Evolutionary conservation across 2,329 filamentous ascomycete species (phyloP).

Genomic region (Arthrobotrys sinensis): DNA sequence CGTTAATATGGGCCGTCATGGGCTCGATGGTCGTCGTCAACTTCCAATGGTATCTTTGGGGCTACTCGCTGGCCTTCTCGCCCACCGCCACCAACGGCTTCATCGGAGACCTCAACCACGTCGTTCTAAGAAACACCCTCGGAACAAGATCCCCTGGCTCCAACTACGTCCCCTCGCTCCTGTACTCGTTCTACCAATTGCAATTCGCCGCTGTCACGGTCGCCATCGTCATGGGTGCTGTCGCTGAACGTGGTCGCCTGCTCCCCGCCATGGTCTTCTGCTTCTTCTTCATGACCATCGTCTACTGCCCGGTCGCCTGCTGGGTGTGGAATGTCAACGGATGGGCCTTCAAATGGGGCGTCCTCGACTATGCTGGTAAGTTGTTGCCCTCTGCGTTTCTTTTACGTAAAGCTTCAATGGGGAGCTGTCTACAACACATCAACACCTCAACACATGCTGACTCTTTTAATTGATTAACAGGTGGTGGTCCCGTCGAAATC

Average conservation of each 20-base stretch:
- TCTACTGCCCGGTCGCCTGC: conserved; percentile 96
- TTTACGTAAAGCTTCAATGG: conserved; percentile 50
- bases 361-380: conserved; percentile 87
- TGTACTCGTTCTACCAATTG: conserved; percentile 98
- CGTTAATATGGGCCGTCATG: conserved; percentile 98
- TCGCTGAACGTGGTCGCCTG: conserved; percentile 93
- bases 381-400: conserved; percentile 53
- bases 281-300: conserved; percentile 96
- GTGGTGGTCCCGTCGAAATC: conserved; percentile 97
- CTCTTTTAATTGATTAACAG: conserved; percentile 36
- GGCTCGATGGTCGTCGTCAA: conserved; percentile 90
- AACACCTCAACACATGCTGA: conserved; percentile 46
- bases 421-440: conserved; percentile 30
- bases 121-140: conserved; percentile 88
- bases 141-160: conserved; percentile 89
- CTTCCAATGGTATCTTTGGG: conserved; percentile 99
- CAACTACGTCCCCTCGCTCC: conserved; percentile 86
- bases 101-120: conserved; percentile 91
- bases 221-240: conserved; percentile 90
- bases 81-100: conserved; percentile 85
- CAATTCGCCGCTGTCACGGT: conserved; percentile 96
- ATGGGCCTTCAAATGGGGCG: conserved; percentile 91
- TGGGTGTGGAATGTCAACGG: conserved; percentile 97
- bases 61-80: conserved; percentile 94
- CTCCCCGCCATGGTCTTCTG: conserved; percentile 94